Conservation (phyloP, 208 protist species). For the Trypanosoma scelopori region DNA sequence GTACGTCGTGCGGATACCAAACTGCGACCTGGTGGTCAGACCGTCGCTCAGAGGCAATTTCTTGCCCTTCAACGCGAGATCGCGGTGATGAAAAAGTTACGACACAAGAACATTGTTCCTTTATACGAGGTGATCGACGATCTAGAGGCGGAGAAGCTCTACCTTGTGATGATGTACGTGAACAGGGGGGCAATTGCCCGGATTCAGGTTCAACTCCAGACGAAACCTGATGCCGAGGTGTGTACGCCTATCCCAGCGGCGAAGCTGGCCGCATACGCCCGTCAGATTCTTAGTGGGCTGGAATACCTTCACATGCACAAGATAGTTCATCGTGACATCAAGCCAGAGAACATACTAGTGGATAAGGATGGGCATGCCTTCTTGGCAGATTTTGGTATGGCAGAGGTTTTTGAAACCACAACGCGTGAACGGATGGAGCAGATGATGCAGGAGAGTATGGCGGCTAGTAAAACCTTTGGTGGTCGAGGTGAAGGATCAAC, state of each 20-base stretch:
- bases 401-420: conserved; percentile 54
- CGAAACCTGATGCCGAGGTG: conserved; percentile 26
- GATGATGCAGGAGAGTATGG: conserved; percentile 59
- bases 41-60: conserved; percentile 33
- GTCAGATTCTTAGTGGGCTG: conserved; percentile 48
- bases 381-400: conserved; percentile 56
- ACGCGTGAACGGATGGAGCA: conserved; percentile 39
- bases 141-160: conserved; percentile 82
- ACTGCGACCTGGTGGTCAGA: conserved; percentile 25
- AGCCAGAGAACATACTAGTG: conserved; percentile 66
- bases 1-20: conserved; percentile 42
- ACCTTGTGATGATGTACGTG: conserved; percentile 94
- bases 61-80: conserved; percentile 84
- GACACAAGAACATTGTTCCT: conserved; percentile 94
- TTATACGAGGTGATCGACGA: conserved; percentile 97
- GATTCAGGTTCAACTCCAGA: conserved; percentile 24
- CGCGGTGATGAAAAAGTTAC: conserved; percentile 94
- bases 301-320: conserved; percentile 41
- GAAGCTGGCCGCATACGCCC: conserved; percentile 33
- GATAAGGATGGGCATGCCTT: conserved; percentile 28
- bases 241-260: conserved; percentile 42
- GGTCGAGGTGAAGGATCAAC: not conserved
- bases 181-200: conserved; percentile 56
- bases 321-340: conserved; percentile 68
- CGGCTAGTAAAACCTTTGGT: conserved; percentile 17